Conservation (phyloP, 306 rosid genomes). For the Mimosa bimucronata region DNA sequence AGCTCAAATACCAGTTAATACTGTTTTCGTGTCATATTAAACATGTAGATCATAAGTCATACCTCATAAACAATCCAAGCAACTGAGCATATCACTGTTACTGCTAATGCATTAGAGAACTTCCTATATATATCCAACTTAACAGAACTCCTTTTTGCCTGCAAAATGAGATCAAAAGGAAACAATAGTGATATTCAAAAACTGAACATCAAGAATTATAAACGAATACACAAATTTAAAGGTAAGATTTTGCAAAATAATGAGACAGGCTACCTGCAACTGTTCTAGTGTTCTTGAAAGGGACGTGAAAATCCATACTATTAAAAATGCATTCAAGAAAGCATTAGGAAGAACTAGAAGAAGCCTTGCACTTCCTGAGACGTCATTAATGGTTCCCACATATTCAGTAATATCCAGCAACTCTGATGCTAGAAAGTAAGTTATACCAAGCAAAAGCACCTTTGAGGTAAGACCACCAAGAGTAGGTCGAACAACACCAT, state of each 20-base stretch:
- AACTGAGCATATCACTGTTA: slow-evolving; percentile 78
- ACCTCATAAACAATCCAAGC: slow-evolving; percentile 97
- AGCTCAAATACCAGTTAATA: slow-evolving; percentile 1
- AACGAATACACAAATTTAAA: slow-evolving; percentile 12
- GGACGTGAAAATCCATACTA: slow-evolving; percentile 93
- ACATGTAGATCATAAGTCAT: slow-evolving; percentile 38
- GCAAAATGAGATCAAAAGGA: slow-evolving; percentile 30
- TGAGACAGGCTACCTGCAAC: slow-evolving; percentile 70
- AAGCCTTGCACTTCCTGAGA: slow-evolving; percentile 90
- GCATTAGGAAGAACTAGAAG: slow-evolving; percentile 94
- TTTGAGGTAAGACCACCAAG: slow-evolving; percentile 97
- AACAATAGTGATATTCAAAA: slow-evolving; percentile 8
- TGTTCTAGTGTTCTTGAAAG: slow-evolving; percentile 92
- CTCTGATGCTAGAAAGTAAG: slow-evolving; percentile 86
- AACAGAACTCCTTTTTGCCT: slow-evolving; percentile 93
- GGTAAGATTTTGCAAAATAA: slow-evolving; percentile 19
- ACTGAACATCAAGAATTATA: slow-evolving; percentile 6
- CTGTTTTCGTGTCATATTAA: slow-evolving; percentile 31
- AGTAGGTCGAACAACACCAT: slow-evolving; percentile 97
- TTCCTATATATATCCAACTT: slow-evolving; percentile 92
- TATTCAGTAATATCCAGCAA: slow-evolving; percentile 83
- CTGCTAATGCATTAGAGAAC: slow-evolving; percentile 92
- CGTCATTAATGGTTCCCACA: slow-evolving; percentile 93
- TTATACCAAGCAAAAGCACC: slow-evolving; percentile 84
- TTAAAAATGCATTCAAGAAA: slow-evolving; percentile 89